Conservation (phyloP, 2,329 filamentous ascomycete genomes). For the Berkeleyomyces rouxiae region DNA sequence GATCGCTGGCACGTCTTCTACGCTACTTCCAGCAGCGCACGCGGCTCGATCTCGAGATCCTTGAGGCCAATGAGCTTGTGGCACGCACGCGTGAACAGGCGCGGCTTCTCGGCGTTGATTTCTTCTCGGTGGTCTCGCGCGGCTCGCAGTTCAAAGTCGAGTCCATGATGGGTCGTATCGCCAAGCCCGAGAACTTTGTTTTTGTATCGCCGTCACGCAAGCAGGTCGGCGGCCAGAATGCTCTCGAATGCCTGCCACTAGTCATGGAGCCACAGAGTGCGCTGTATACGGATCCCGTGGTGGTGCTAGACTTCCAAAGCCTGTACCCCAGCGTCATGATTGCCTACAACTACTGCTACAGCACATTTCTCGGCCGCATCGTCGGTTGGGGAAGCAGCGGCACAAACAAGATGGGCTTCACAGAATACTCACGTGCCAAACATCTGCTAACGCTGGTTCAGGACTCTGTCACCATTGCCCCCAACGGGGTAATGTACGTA, state of each 20-base stretch:
- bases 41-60: conserved; percentile 71
- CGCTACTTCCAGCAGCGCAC: conserved; percentile 63
- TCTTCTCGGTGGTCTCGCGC: conserved; percentile 87
- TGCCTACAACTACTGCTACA: conserved; percentile 98
- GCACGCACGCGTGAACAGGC: conserved; percentile 87
- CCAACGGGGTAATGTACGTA: conserved; percentile 92
- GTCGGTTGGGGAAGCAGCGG: conserved; percentile 55
- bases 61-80: conserved; percentile 80
- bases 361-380: conserved; percentile 79
- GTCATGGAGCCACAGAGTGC: conserved; percentile 96
- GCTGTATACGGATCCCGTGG: conserved; percentile 76
- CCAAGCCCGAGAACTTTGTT: conserved; percentile 89
- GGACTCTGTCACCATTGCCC: conserved; percentile 71
- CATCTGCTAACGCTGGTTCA: conserved; percentile 38
- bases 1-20: conserved; percentile 48
- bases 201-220: conserved; percentile 78
- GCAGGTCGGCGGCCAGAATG: conserved; percentile 87
- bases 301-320: conserved; percentile 92
- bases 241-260: conserved; percentile 79
- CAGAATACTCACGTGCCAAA: conserved; percentile 54
- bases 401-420: conserved; percentile 62
- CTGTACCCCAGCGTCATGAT: conserved; percentile 98
- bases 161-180: conserved; percentile 95
- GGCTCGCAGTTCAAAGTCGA: conserved; percentile 98
- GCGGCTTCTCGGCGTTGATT: conserved; percentile 80